Conservation (phyloP, 345 rosid genomes). For the Bruguiera parviflora region DNA sequence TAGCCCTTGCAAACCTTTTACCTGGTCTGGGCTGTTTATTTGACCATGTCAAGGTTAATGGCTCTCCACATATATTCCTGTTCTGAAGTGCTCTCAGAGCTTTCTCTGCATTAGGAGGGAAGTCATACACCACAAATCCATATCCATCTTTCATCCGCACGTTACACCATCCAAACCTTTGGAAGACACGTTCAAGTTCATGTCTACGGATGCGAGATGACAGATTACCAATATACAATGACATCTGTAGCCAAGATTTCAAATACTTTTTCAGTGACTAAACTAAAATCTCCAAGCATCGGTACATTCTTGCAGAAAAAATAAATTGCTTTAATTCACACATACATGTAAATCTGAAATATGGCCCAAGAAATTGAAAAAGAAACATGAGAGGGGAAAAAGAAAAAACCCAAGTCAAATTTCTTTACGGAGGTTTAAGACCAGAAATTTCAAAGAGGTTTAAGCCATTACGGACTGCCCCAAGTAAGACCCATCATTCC, state of each 20-base stretch:
- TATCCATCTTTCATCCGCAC: conserved; percentile 43
- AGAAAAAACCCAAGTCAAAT: no score
- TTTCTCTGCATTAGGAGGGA: conserved; percentile 42
- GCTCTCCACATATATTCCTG: conserved; percentile 39
- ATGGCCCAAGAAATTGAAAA: no score
- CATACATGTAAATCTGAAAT: no score
- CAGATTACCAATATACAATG: conserved; percentile 43
- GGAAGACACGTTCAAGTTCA: conserved; percentile 43
- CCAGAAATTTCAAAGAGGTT: no score
- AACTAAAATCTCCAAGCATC: background rate
- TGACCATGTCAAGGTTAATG: conserved; percentile 48
- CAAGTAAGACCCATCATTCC: no score
- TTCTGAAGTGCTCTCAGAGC: conserved; percentile 44
- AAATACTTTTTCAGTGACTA: background rate
- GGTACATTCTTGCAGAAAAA: background rate
- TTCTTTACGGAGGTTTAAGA: no score
- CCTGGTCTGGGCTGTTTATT: conserved; percentile 43
- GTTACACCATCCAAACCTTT: conserved; percentile 40
- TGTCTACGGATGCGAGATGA: conserved; percentile 29
- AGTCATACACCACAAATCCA: conserved; percentile 52
- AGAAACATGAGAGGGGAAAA: no score
- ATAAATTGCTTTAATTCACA: background rate
- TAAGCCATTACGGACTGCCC: no score
- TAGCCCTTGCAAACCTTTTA: conserved; percentile 22
- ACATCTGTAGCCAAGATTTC: conserved; percentile 34